Evolutionary conservation across 140 eudicot genomes (phyloP).

Genomic region (Ambrosia hybrid): DNA sequence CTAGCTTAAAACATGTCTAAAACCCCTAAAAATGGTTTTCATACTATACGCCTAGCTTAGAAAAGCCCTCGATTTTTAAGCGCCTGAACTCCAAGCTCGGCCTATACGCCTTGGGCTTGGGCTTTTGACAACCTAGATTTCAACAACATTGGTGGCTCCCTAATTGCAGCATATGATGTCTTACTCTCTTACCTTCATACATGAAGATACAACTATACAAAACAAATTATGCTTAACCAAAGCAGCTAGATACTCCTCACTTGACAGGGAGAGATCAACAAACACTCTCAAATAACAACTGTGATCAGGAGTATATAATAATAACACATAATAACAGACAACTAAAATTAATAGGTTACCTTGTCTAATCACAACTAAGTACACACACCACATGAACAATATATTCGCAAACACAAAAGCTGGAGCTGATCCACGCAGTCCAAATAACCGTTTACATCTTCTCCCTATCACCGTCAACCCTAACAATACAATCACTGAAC

Average conservation of each 20-base stretch:
- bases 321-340: background rate
- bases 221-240: no score
- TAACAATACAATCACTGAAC: slow-evolving; percentile 44
- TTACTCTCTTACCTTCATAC: slow-evolving; percentile 4
- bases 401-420: slow-evolving; percentile 61
- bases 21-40: no score
- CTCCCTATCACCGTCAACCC: slow-evolving; percentile 45
- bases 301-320: no score
- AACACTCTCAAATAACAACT: no score
- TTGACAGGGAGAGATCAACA: no score
- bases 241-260: no score
- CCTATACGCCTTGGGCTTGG: no score
- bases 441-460: slow-evolving; percentile 44
- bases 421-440: slow-evolving; percentile 68
- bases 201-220: background rate
- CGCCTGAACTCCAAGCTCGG: no score
- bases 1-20: no score
- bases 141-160: background rate
- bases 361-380: slow-evolving; percentile 47
- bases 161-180: background rate
- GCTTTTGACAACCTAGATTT: no score
- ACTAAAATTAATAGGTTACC: slow-evolving; percentile 32
- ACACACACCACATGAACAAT: slow-evolving; percentile 57
- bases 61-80: no score
- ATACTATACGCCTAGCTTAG: no score